phyloP scores from a whole-genome alignment of 148 eudicot genomes.

The Rhododendron mucronatum region DNA sequence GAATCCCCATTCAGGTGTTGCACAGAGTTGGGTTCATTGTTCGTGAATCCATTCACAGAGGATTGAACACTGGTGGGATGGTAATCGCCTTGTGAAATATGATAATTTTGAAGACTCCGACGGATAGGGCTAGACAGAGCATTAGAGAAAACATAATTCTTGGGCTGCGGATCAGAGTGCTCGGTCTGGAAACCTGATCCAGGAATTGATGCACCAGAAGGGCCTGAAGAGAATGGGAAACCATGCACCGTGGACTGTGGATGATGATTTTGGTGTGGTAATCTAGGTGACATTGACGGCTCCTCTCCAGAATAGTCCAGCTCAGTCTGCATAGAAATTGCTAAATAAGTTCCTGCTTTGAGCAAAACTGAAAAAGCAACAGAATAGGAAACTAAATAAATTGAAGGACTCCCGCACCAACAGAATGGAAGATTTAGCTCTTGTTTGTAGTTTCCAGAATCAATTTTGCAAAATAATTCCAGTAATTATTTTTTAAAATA shows the following conservation, averaged over 20 bases:
- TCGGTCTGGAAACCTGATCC: conserved; percentile 35
- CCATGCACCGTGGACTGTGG: conserved; percentile 17
- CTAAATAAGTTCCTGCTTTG: not conserved
- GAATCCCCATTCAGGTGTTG: conserved; percentile 43
- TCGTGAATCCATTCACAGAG: conserved; percentile 21
- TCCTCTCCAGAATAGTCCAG: conserved; percentile 37
- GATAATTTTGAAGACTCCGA: conserved; percentile 73
- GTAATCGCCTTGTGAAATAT: conserved; percentile 49
- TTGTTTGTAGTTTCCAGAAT: not conserved
- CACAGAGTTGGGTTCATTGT: conserved; percentile 27
- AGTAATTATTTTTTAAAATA: not conserved
- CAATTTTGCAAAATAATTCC: not conserved
- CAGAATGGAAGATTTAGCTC: not conserved
- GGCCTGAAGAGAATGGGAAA: conserved; percentile 21
- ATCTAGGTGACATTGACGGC: conserved; percentile 36
- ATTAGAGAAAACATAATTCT: conserved; percentile 74
- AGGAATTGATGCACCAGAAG: conserved; percentile 19
- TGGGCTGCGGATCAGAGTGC: conserved; percentile 53
- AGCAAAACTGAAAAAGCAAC: not conserved
- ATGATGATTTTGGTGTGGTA: conserved; percentile 20
- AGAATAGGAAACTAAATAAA: not conserved
- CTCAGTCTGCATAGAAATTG: conserved; percentile 25
- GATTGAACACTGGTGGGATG: conserved; percentile 26
- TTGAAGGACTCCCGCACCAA: not conserved
- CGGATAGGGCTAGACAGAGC: conserved; percentile 86